Evolutionary conservation across 345 rosid species (phyloP), one percentile per base, ranked within the genome.

Genomic region (Eucalyptus paniculata): DNA sequence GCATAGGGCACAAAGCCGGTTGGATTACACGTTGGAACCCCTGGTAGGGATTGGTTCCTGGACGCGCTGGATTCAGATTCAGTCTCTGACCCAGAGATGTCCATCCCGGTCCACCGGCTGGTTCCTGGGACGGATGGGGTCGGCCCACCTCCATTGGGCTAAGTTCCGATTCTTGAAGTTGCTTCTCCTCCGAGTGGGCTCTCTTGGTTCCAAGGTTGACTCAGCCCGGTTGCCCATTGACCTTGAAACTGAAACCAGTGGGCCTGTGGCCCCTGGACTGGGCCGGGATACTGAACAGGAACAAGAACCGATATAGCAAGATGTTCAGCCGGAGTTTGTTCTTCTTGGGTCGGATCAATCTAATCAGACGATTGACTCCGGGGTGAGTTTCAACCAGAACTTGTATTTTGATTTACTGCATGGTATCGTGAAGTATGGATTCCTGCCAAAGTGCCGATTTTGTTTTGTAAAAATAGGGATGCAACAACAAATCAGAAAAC

Each of bases 41-140:
- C n/a, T 0, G n/a, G n/a, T 26, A 58, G 65, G 65, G 65, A 58
- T 5, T 58, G 0, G 14, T 58, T 6, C 6, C 3, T 5, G 30
- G 65, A 58, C 0, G 0, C 65, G 1, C 15, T 14, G n/a, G 65
- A 58, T 2, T 58, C 13, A 24, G n/a, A 24, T 58, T 26, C n/a
- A 0, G 14, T 56, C 62, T 56, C 0, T 56, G 62, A 56, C 62
- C 13, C 6, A 9, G 15, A 26, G 65, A 58, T 2, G 65, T 58
- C 65, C 14, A 58, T 24, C 65, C 65, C 15, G 65, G 30, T 26
- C 14, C 19, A 19, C 65, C 30, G n/a, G 0, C 0, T 11, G n/a
- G 62, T 56, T 56, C 62, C 30, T 23, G 30, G 62, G 0, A 24
- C 30, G 30, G 30, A 56, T 56, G 30, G 30, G 30, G 2, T 58